Percentiles rank a stretch among this genome's conserved stretches.
These are phyloP conservation scores for Arbutus unedo DNA, from an alignment of 148 eudicot genomes.

Conservation along the genomic window DNA sequence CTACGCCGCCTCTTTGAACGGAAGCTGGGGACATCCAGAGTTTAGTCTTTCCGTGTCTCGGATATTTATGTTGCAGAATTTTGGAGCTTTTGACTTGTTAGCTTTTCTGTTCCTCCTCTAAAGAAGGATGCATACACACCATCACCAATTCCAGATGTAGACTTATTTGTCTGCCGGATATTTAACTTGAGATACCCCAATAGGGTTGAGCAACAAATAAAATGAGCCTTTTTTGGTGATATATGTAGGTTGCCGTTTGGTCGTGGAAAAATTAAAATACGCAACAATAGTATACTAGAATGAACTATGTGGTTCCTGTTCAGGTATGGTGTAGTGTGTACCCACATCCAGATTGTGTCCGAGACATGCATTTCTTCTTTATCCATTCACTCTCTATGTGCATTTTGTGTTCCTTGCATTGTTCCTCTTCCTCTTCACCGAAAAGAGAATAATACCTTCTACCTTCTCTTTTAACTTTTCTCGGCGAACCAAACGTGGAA, in stretches of 20 bases:
- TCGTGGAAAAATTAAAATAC: neutral
- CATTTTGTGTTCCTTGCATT: neutral
- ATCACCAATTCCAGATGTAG: neutral
- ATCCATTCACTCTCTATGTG: neutral
- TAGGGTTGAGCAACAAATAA: neutral
- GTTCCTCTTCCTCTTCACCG: too few relatives aligned
- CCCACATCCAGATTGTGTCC: neutral
- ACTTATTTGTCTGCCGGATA: neutral
- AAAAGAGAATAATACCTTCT: neutral
- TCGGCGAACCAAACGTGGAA: neutral
- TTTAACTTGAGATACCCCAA: neutral
- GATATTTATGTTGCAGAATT: conserved; percentile 10
- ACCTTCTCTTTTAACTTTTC: neutral
- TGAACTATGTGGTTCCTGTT: neutral
- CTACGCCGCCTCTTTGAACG: conserved; percentile 70
- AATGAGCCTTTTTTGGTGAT: neutral
- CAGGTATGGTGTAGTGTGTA: neutral
- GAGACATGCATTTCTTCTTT: neutral
- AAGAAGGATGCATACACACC: conserved; percentile 9
- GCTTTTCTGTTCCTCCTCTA: neutral
- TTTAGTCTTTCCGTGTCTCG: conserved; percentile 26
- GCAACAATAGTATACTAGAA: neutral
- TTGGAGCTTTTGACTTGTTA: neutral
- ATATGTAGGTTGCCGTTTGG: neutral
- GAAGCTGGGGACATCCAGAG: conserved; percentile 65